Base-by-base conservation (phyloP, 768 basidiomycete species). In the Suillus sp. region DNA sequence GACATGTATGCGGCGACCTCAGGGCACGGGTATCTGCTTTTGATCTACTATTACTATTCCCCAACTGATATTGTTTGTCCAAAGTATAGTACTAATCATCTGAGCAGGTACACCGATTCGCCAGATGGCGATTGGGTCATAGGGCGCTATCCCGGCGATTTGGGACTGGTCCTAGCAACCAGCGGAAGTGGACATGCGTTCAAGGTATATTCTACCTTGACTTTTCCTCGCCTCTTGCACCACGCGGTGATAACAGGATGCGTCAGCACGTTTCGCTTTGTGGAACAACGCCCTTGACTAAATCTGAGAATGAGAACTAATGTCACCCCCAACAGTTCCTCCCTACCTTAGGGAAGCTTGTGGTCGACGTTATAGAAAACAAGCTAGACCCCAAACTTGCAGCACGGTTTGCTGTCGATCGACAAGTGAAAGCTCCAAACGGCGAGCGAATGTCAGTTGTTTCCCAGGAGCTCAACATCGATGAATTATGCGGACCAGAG, bases 111-210 rank as follows among this genome's bases (percentile, higher is more conserved):
- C 73, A 89, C 89, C 27, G 96, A 97, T 69, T 87, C 94, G 5
- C 83, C 87, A 1, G 91, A 95, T 69, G 89, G 86, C 3, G 84
- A 98, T 74, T 98, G 94, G 93, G 78, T 97, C 48, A 93, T 98
- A 66, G 92, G 95, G 30, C 85, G 90, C 67, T 81, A 83, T 30
- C 86, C 87, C 0, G 73, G 74, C 16, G 82, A 88, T 66, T 75
- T 78, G 30, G 83, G 83, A 7, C 71, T 98, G 13, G 74, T 95
- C 59, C 74, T 98, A 34, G 96, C 95, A 1, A 96, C 96, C 1
- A 92, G 86, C 20, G 96, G 91, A 8, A 93, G 88, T 66, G 95
- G 95, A 0, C 93, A 96, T 74, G 93, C 86, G 0, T 95, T 86
- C 81, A 95, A 96, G 84, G 92, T 87, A 61, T 58, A 70, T 65